These are phyloP conservation scores for Agaricus sinodeliciosus DNA, from an alignment of 768 basidiomycete species.

Conservation along the genomic window DNA sequence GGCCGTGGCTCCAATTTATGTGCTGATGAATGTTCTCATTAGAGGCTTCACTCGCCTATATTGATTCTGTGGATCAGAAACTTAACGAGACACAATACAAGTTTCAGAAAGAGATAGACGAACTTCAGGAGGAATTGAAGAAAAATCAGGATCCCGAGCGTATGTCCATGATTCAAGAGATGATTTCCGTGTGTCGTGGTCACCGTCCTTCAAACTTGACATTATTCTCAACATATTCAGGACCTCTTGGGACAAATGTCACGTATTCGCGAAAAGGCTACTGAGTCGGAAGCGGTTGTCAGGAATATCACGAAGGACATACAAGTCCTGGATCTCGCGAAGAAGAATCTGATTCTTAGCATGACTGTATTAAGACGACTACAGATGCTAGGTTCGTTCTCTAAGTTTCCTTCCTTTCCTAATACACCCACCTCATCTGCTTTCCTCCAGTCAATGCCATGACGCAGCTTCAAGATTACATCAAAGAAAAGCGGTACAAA, in stretches of 20 bases:
- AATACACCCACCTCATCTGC: neutral
- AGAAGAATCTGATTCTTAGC: conserved; percentile 84
- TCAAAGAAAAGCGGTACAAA: conserved; percentile 71
- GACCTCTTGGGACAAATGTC: conserved; percentile 94
- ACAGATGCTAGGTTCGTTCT: conserved; percentile 82
- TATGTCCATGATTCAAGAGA: conserved; percentile 90
- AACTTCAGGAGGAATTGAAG: conserved; percentile 59
- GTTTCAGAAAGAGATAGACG: conserved; percentile 66
- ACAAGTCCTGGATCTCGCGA: conserved; percentile 87
- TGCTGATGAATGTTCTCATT: neutral
- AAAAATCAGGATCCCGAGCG: conserved; percentile 79
- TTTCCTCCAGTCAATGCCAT: conserved; percentile 64
- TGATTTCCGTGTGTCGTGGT: conserved; percentile 60
- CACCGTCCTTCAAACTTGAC: neutral
- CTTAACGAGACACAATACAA: conserved; percentile 64
- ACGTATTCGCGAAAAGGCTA: conserved; percentile 92
- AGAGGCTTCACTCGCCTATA: conserved; percentile 74
- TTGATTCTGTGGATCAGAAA: conserved; percentile 63
- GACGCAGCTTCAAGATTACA: conserved; percentile 71
- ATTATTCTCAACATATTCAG: conserved; percentile 31
- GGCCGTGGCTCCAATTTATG: neutral
- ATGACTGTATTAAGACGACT: conserved; percentile 88
- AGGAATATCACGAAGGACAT: conserved; percentile 95
- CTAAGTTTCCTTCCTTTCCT: neutral
- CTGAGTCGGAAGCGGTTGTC: conserved; percentile 95